Evolutionary conservation across 2,329 filamentous ascomycete genomes (phyloP), one percentile per base, ranked within the genome.

Genomic region (Paraphaeosphaeria minitans): DNA sequence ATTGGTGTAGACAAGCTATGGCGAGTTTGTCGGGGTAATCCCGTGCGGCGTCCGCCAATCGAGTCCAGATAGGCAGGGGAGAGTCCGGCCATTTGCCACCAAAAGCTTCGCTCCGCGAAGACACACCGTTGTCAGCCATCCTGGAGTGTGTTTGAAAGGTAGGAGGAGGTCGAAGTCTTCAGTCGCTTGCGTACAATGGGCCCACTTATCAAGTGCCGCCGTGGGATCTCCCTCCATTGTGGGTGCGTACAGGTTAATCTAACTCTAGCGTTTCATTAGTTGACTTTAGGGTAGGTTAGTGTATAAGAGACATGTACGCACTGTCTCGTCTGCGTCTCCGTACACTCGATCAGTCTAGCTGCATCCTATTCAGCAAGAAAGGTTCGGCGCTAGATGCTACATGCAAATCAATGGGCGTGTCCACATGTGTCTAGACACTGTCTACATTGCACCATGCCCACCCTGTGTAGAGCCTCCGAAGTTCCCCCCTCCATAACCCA

Each of bases 1-100:
- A 21, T n/a, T 53, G 51, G 21, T 53, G 51, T 5, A 53, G 51
- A 53, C 51, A 53, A 24, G 51, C 51, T 39, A 53, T 16, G 16
- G 51, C 51, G 33, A 53, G 51, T 31, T 46, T 53, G 13, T 53
- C 39, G 24, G 51, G 51, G 21, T 53, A 24, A 19, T 37, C n/a
- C 16, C 35, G 22, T n/a, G 51, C 51, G 21, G 51, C 51, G 19
- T 45, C 31, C 2, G 51, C 41, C 27, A 53, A n/a, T 24, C 51
- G 51, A 22, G 9, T 53, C 51, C 51, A 45, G 19, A 53, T n/a
- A 4, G 51, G 51, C 13, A 14, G 13, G 16, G 51, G 51, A 21
- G 51, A 45, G 39, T 53, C 51, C 13, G 29, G 27, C 51, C 51
- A 53, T 22, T 53, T 29, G 10, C 51, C 51, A 14, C 51, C 51